phyloP scores from a whole-genome alignment of 2,329 filamentous ascomycete species.

The Bipolaris bicolor region DNA sequence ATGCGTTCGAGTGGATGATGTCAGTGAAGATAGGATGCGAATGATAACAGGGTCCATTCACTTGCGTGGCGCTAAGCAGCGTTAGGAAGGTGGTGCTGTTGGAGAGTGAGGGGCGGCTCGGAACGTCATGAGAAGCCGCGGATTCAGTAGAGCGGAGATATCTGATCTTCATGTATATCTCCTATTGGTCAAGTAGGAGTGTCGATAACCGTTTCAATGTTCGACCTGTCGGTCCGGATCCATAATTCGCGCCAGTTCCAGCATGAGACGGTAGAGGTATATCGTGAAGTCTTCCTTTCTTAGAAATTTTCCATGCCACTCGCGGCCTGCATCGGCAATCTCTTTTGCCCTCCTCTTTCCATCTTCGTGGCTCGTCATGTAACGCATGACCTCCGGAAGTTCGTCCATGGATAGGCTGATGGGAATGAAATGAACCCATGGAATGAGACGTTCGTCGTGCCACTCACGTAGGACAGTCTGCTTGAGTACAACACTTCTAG shows the following conservation, averaged over 20 bases:
- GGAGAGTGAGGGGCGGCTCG: constrained; percentile 5
- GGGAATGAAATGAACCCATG: constrained; percentile 48
- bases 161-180: too few relatives aligned
- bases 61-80: constrained; percentile 8
- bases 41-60: constrained; percentile 7
- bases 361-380: constrained; percentile 16
- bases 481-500: constrained; percentile 31
- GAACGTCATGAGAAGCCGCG: not conserved
- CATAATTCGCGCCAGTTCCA: constrained; percentile 27
- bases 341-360: constrained; percentile 21
- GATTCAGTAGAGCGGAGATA: not conserved
- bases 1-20: constrained; percentile 3
- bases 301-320: constrained; percentile 23
- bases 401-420: constrained; percentile 30
- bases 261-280: constrained; percentile 27
- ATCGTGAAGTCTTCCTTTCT: constrained; percentile 20
- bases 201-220: not conserved
- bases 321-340: constrained; percentile 26
- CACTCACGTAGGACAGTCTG: constrained; percentile 48
- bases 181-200: not conserved
- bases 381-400: constrained; percentile 23
- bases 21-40: constrained; percentile 7
- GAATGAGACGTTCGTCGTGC: constrained; percentile 45
- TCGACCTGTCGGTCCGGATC: constrained; percentile 3
- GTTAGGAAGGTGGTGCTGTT: constrained; percentile 15